Conservation (phyloP, 345 rosid genomes). For the Chamaenerion angustifolium region DNA sequence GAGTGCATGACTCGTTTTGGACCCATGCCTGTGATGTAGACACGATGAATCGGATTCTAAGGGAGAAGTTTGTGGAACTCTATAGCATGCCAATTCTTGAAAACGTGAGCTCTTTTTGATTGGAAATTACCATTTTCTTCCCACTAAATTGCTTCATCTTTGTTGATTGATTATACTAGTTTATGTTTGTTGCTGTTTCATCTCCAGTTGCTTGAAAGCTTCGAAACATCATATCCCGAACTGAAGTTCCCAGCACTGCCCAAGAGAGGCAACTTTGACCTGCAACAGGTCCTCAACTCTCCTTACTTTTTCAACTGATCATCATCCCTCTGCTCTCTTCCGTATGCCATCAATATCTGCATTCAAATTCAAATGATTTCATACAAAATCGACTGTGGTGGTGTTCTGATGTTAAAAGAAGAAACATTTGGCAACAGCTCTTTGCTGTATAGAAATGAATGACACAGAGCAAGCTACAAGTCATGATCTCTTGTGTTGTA, state of each 20-base stretch:
- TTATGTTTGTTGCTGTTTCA: slow-evolving; percentile 5
- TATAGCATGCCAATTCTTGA: slow-evolving; percentile 74
- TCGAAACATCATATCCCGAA: slow-evolving; percentile 54
- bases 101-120: slow-evolving; percentile 46
- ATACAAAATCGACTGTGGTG: too few relatives aligned
- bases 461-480: too few relatives aligned
- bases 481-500: too few relatives aligned
- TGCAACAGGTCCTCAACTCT: slow-evolving; percentile 60
- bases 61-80: slow-evolving; percentile 89
- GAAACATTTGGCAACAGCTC: too few relatives aligned
- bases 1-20: slow-evolving; percentile 99
- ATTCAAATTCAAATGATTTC: too few relatives aligned
- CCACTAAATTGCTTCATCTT: neutral
- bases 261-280: slow-evolving; percentile 68
- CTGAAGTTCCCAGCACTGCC: slow-evolving; percentile 76
- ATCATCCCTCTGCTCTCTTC: too few relatives aligned
- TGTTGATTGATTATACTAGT: neutral
- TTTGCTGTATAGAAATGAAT: too few relatives aligned
- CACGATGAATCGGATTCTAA: slow-evolving; percentile 71
- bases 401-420: too few relatives aligned
- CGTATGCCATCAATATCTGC: too few relatives aligned
- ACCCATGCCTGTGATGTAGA: slow-evolving; percentile 96
- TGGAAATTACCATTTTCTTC: too few relatives aligned
- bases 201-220: slow-evolving; percentile 69
- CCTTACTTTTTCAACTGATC: slow-evolving; percentile 85